Conservation (phyloP, 805 yeast species). For the Wickerhamiella occidentalis region DNA sequence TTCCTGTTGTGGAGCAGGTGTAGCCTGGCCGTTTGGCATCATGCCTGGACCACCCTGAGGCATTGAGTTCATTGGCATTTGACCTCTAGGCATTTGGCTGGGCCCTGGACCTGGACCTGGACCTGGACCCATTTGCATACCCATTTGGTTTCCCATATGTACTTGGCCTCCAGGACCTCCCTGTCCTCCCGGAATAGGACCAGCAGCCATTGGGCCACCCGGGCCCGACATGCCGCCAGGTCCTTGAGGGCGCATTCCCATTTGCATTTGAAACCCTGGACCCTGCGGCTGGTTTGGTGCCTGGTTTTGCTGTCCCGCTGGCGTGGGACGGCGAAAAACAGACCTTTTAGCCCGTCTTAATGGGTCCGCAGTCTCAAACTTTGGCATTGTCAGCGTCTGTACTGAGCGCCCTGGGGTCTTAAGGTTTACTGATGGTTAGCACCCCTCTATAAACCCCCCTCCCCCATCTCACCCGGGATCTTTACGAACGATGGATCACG, state of each 20-base stretch:
- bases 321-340: background rate
- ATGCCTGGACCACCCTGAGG: background rate
- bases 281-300: background rate
- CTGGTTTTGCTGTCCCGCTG: background rate
- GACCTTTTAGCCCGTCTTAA: slow-evolving; percentile 2
- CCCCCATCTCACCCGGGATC: no score
- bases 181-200: slow-evolving; percentile 9
- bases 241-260: background rate
- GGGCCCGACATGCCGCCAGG: no score
- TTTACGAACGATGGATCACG: slow-evolving; percentile 13
- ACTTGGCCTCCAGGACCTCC: background rate
- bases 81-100: no score
- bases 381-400: background rate
- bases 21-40: background rate
- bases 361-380: background rate
- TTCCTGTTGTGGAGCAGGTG: background rate
- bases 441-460: no score
- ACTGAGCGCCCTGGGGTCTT: background rate
- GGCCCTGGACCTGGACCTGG: no score
- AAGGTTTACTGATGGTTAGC: no score
- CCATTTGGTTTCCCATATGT: background rate
- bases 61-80: background rate
- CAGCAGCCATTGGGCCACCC: no score
- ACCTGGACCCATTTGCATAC: slow-evolving; percentile 8
- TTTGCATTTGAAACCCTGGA: background rate